These are phyloP conservation scores for Juglanconis oblonga DNA, from an alignment of 2,329 filamentous ascomycete species.

Conservation along the genomic window DNA sequence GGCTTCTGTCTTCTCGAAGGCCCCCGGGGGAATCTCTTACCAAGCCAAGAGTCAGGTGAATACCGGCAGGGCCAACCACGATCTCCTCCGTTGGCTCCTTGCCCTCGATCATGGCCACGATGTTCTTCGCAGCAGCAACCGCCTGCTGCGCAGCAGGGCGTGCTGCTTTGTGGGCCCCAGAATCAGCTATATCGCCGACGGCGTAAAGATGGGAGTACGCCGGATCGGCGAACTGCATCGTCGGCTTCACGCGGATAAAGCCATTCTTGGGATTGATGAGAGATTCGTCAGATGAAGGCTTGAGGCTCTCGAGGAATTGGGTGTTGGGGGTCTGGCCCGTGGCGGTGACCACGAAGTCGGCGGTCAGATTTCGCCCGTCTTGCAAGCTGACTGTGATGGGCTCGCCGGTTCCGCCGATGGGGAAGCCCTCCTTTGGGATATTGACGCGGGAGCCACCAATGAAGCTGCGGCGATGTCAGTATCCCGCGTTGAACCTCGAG, in stretches of 20 bases:
- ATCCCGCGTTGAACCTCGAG: no score
- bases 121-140: conserved; percentile 41
- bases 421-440: conserved; percentile 26
- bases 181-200: conserved; percentile 49
- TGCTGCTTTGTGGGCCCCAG: conserved; percentile 40
- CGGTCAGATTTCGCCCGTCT: conserved; percentile 30
- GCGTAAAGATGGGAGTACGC: conserved; percentile 44
- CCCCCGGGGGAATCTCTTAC: conserved; percentile 17
- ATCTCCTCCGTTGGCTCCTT: conserved; percentile 27
- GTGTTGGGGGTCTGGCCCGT: conserved; percentile 49
- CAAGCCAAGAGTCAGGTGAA: conserved; percentile 40
- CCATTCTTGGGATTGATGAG: conserved; percentile 29
- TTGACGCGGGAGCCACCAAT: conserved; percentile 26
- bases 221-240: conserved; percentile 41
- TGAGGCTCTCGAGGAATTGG: conserved; percentile 31
- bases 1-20: no score
- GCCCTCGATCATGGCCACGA: conserved; percentile 38
- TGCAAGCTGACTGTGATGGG: conserved; percentile 28
- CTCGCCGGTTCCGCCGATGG: conserved; percentile 11
- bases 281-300: conserved; percentile 19
- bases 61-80: conserved; percentile 31
- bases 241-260: conserved; percentile 40
- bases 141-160: conserved; percentile 43
- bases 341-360: conserved; percentile 43
- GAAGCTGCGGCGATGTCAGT: conserved; percentile 22